Evolutionary conservation across 495 filamentous ascomycete genomes (phyloP).

Genomic region (Diplogelasinospora grovesii): DNA sequence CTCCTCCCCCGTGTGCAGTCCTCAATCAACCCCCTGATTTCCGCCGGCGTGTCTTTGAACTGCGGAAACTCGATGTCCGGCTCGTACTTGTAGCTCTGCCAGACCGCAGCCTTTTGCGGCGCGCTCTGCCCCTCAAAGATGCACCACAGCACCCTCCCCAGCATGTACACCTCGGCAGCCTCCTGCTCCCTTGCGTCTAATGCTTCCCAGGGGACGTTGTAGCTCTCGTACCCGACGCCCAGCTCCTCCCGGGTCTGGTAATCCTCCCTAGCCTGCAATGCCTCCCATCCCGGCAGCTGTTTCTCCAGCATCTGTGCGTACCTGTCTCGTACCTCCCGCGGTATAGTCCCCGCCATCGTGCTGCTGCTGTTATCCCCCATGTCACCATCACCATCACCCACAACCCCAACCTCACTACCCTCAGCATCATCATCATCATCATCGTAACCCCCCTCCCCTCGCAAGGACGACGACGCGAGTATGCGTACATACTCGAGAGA

Average conservation of each 20-base stretch:
- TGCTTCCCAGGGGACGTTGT: conserved; percentile 41
- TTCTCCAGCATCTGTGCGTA: conserved; percentile 28
- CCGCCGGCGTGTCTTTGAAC: conserved; percentile 30
- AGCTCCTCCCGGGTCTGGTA: conserved; percentile 20
- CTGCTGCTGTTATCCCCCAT: too few relatives aligned
- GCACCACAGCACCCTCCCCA: conserved; percentile 46
- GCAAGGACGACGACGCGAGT: conserved; percentile 27
- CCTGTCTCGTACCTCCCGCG: conserved; percentile 22
- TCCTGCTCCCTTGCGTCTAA: conserved; percentile 38
- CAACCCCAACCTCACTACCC: too few relatives aligned
- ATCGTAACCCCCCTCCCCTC: conserved; percentile 14
- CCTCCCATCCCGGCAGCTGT: conserved; percentile 34
- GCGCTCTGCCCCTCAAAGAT: conserved; percentile 45
- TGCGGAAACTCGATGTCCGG: conserved; percentile 42
- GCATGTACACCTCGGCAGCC: conserved; percentile 45
- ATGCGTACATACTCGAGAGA: conserved; percentile 40
- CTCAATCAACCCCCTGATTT: conserved; percentile 34
- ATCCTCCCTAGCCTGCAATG: conserved; percentile 26
- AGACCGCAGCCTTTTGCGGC: conserved; percentile 39
- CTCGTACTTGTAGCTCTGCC: conserved; percentile 43
- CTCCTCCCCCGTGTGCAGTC: conserved; percentile 38
- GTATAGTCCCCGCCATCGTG: too few relatives aligned
- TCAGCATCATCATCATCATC: conserved; percentile 9
- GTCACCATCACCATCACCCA: too few relatives aligned
- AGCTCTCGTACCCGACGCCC: conserved; percentile 31